A percentile compares a stretch with the other conserved stretches of the same genome.
phyloP scores from a whole-genome alignment of 1,284 basidiomycete species.

The Anthracocystis panici-leucophaei region DNA sequence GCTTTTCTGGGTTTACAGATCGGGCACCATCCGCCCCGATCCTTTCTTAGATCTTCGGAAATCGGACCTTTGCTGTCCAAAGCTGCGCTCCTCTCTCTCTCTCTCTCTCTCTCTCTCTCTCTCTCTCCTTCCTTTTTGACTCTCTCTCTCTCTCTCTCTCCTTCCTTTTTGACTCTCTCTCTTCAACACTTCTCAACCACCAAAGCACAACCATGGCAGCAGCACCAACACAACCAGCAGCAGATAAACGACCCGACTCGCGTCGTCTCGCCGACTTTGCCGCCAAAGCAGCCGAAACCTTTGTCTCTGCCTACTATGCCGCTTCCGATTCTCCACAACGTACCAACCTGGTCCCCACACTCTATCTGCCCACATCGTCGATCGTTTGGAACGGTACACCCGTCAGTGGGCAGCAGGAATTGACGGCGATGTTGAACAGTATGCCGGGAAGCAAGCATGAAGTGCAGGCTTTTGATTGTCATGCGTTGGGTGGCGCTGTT shows the following conservation, averaged over 20 bases:
- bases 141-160: background rate
- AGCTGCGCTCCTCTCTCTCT: constrained; percentile 13
- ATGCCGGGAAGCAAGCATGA: constrained; percentile 68
- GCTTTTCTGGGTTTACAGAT: constrained; percentile 5
- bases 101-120: no score
- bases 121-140: background rate
- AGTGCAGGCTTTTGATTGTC: constrained; percentile 65
- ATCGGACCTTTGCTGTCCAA: constrained; percentile 14
- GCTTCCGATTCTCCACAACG: constrained; percentile 67
- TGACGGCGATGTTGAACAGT: constrained; percentile 58
- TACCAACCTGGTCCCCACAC: constrained; percentile 59
- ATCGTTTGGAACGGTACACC: constrained; percentile 69
- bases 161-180: no score
- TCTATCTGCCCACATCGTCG: constrained; percentile 64
- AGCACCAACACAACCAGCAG: constrained; percentile 2
- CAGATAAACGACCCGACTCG: constrained; percentile 35
- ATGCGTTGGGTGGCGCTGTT: constrained; percentile 59
- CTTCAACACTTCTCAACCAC: background rate
- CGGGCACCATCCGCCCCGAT: background rate
- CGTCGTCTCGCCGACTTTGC: constrained; percentile 57
- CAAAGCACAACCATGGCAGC: background rate
- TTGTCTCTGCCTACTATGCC: constrained; percentile 67
- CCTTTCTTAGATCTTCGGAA: constrained; percentile 12
- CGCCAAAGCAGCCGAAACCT: constrained; percentile 65
- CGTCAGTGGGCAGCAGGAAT: constrained; percentile 61